Evolutionary conservation across 257 asterid genomes (phyloP), one percentile per base, ranked within the genome.

Genomic region (Solanum okadae): DNA sequence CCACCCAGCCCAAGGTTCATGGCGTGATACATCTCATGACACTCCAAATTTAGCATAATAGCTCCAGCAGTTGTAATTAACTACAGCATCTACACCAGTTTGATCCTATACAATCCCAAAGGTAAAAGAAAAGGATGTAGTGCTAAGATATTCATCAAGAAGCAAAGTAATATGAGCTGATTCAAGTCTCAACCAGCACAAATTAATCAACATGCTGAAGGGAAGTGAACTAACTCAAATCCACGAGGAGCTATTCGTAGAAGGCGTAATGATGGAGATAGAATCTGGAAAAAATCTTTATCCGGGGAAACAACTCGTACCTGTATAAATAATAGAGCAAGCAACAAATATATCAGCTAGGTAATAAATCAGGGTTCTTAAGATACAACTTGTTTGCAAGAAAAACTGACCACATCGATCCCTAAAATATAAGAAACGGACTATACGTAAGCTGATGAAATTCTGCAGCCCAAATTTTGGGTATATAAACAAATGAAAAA

Each of bases 231-330:
- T 92, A 79, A 96, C 99, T 94, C 96, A 90, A 94, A 90, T 83
- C 99, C 99, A 84, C 99, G 99, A 88, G 98, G 98, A 89, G 99
- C 99, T 87, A 96, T 95, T 92, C 99, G 97, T 91, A 97, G 87
- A 49, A 97, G 97, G 88, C 99, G 99, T 91, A 97, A 87, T 59
- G 99, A 97, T 89, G 99, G 99, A 88, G 98, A 96, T 5, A 97
- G 92, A 88, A 97, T 95, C 94, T 97, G 99, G 65, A 97, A 97
- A 90, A 97, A 97, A 90, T 97, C 99, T 92, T 94, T 97, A 93
- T 97, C 99, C 2, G 99, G 99, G 84, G 99, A 97, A 88, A 97
- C 99, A 88, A 97, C 98, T 90, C 99, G 95, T 42, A 97, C 99
- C 99, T 97, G 95, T 88, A 92, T 67, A 56, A 83, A 85, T 88